Base-by-base conservation (phyloP, 2,329 filamentous ascomycete species). In the Trichophyton benhamiae region DNA sequence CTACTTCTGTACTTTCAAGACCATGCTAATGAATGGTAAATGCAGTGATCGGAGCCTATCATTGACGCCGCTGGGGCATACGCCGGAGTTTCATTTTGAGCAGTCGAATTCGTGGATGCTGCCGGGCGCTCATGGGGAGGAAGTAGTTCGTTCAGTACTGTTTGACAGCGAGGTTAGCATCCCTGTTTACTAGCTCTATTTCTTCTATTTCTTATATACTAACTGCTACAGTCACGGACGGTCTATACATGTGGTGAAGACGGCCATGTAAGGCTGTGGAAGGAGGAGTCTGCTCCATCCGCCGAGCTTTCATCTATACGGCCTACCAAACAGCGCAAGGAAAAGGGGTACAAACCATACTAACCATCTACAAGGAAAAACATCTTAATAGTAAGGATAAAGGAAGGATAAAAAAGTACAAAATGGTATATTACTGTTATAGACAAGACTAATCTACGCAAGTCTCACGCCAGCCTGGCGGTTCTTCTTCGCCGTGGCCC, bases 401-500 rank as follows among this genome's bases (percentile, higher is more conserved):
- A 53, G 30, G 30, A 53, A 53, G 8, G 11, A 33, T 53, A 53
- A 53, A 53, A 53, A 53, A 25, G 30, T 30, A 22, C 30, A n/a
- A 53, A 30, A n/a, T 44, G 41, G 41, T 44, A 44, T 53, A 53
- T 38, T 58, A 22, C 7, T n/a, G 5, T 33, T 38, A 38, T 38
- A 38, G 33, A 38, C 33, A 38, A 53, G 49, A 53, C 49, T 7
- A 30, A 22, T 33, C 49, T 53, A 53, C n/a, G 63, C 83, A 71
- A 86, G 72, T 48, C 83, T 75, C 38, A 86, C 83, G 67, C 83
- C 83, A 57, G 83, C 83, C 67, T 83, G 80, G 66, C 82, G 79
- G 67, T 82, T 81, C 75, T 82, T 82, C 71, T 80, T 83, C 7
- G 82, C 81, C 66, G 80, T 79, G 46, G 78, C 76, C 3, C 79